Conservation (phyloP, 306 rosid species). For the Styphnolobium japonicum region DNA sequence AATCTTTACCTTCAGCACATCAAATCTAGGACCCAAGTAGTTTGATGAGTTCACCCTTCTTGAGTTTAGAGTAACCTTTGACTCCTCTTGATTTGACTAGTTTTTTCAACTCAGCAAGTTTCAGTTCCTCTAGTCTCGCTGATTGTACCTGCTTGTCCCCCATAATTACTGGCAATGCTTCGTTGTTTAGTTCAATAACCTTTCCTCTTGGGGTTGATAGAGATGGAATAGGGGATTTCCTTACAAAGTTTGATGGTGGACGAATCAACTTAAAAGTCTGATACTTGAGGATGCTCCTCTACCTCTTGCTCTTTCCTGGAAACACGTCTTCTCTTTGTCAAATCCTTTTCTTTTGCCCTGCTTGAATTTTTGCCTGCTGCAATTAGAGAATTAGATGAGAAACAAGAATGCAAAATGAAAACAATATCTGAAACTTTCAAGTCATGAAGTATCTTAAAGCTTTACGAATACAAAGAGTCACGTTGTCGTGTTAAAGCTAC, state of each 20-base stretch:
- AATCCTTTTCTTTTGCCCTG: constrained; percentile 2
- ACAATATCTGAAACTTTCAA: neutral
- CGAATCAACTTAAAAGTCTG: constrained; percentile 33
- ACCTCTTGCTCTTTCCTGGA: constrained; percentile 8
- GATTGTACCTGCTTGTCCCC: constrained; percentile 25
- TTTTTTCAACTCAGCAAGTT: constrained; percentile 52
- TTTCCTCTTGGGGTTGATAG: constrained; percentile 15
- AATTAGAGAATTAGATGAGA: neutral
- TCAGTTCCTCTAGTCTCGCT: constrained; percentile 43
- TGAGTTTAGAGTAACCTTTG: constrained; percentile 62
- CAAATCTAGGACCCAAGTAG: neutral
- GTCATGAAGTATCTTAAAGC: neutral
- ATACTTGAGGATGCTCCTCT: neutral
- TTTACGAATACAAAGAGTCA: neutral
- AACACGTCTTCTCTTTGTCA: constrained; percentile 15
- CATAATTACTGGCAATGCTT: neutral
- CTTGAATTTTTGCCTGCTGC: constrained; percentile 30
- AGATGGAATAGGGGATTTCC: constrained; percentile 59
- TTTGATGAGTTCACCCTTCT: constrained; percentile 49
- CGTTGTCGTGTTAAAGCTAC: neutral
- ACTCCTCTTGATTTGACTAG: constrained; percentile 58
- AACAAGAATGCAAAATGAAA: neutral
- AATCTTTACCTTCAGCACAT: neutral
- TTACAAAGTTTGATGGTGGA: constrained; percentile 51
- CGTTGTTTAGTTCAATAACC: neutral